phyloP scores from a whole-genome alignment of 2,329 filamentous ascomycete species.

The Thelonectria rubi region DNA sequence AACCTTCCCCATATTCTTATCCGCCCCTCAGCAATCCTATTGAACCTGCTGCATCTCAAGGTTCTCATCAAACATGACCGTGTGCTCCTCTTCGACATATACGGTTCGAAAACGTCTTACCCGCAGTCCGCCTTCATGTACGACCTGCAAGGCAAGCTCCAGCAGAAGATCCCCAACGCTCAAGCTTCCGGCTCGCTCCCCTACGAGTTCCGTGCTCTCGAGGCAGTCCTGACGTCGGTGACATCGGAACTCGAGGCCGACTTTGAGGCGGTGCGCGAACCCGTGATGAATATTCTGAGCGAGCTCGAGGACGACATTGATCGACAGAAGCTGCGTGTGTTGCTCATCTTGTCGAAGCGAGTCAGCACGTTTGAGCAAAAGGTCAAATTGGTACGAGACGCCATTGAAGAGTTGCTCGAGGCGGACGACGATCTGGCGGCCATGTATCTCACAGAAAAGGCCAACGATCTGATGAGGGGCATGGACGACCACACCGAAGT shows the following conservation, averaged over 20 bases:
- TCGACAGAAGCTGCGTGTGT: slow-evolving; percentile 86
- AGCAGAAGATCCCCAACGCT: slow-evolving; percentile 73
- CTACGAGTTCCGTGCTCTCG: slow-evolving; percentile 95
- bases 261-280: slow-evolving; percentile 92
- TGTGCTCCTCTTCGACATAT: slow-evolving; percentile 94
- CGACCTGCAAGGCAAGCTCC: slow-evolving; percentile 90
- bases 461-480: slow-evolving; percentile 73
- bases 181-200: slow-evolving; percentile 72
- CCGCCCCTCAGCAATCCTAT: slow-evolving; percentile 89
- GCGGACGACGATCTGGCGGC: slow-evolving; percentile 93
- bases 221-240: slow-evolving; percentile 93
- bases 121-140: slow-evolving; percentile 98
- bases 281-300: slow-evolving; percentile 86
- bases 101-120: slow-evolving; percentile 92
- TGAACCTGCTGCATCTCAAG: slow-evolving; percentile 95
- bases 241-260: slow-evolving; percentile 92
- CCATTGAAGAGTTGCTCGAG: slow-evolving; percentile 93
- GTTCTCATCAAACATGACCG: slow-evolving; percentile 95
- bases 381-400: slow-evolving; percentile 90
- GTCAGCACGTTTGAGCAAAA: slow-evolving; percentile 98
- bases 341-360: slow-evolving; percentile 94
- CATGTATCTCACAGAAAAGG: slow-evolving; percentile 96
- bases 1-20: slow-evolving; percentile 95
- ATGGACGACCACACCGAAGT: slow-evolving; percentile 95
- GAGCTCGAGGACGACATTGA: slow-evolving; percentile 98